Percentiles rank a stretch among this genome's conserved stretches.
Evolutionary conservation across 78 protist genomes (phyloP).

Genomic region (Dictyostelium intermedium): DNA sequence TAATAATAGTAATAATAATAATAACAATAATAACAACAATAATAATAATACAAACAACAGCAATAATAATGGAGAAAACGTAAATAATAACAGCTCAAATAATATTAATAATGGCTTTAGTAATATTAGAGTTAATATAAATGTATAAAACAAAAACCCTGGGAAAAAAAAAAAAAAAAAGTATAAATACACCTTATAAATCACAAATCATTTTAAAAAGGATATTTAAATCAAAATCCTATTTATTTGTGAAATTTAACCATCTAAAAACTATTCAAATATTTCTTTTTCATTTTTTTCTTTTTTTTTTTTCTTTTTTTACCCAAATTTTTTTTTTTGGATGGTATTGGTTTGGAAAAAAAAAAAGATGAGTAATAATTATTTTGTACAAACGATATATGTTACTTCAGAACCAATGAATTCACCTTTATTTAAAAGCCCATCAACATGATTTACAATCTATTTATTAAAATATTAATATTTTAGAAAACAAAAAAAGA

Average conservation of each 20-base stretch:
- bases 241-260: too few species aligned
- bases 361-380: too few species aligned
- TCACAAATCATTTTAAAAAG: not conserved
- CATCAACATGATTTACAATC: slow-evolving; percentile 35
- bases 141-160: not conserved
- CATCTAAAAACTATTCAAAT: too few species aligned
- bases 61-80: not conserved
- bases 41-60: too few species aligned
- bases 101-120: not conserved
- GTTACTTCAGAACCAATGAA: slow-evolving; percentile 42
- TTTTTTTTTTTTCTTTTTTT: too few species aligned
- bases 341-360: too few species aligned
- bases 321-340: not conserved
- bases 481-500: not conserved
- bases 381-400: slow-evolving; percentile 42
- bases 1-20: too few species aligned
- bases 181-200: not conserved
- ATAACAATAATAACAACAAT: too few species aligned
- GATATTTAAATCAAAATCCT: not conserved
- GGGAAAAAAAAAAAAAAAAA: not conserved
- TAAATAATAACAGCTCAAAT: not conserved
- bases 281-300: too few species aligned
- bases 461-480: not conserved
- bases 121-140: not conserved
- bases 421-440: not conserved